Conservation (phyloP, 345 rosid species). For the Heritiera fomes region DNA sequence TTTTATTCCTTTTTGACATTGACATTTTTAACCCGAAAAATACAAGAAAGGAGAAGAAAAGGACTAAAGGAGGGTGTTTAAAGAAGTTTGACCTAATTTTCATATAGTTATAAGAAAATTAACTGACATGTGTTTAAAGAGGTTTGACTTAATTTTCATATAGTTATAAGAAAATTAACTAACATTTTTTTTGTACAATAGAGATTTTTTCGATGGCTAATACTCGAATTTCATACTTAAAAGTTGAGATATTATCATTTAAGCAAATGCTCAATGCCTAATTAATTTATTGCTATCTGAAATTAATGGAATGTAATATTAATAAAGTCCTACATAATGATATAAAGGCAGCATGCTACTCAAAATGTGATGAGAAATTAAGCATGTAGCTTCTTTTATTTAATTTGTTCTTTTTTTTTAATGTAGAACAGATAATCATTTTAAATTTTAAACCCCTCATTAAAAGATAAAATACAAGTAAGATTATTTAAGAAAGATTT, state of each 20-base stretch:
- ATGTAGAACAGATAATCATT: neutral
- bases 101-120: neutral
- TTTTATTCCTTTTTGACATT: neutral
- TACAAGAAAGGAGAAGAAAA: neutral
- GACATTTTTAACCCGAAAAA: neutral
- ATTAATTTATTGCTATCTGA: neutral
- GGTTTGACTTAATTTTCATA: neutral
- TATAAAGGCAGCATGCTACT: neutral
- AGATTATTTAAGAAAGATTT: neutral
- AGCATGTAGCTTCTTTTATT: conserved; percentile 10
- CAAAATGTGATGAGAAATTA: neutral
- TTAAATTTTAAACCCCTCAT: neutral
- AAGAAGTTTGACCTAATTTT: neutral
- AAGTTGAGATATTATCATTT: too few relatives aligned
- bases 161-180: neutral
- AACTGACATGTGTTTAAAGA: neutral
- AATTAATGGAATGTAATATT: neutral
- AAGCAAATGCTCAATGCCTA: too few relatives aligned
- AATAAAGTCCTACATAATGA: neutral
- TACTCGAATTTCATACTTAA: too few relatives aligned
- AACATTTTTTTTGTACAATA: too few relatives aligned
- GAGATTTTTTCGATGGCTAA: too few relatives aligned
- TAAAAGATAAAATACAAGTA: neutral
- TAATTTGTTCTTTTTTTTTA: neutral
- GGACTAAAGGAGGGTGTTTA: neutral